Percentiles rank a stretch among this genome's conserved stretches.
Conservation (phyloP, 176 grass and related monocot genomes). For the Neostapfia colusana region DNA sequence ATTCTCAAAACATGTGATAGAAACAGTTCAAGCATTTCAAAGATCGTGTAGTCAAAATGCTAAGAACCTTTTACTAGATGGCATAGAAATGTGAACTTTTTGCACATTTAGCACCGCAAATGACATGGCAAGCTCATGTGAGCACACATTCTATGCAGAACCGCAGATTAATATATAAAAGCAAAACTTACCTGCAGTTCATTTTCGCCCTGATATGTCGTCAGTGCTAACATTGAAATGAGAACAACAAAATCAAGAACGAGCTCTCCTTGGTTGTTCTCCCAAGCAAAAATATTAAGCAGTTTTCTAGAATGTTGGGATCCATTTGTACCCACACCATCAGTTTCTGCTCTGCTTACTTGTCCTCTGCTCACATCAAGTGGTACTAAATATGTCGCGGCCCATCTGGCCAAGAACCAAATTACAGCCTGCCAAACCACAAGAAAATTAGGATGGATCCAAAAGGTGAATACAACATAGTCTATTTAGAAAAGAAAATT, state of each 20-base stretch:
- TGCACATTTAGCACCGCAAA: conserved; percentile 30
- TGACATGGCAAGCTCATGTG: not conserved
- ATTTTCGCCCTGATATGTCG: conserved; percentile 83
- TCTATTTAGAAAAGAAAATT: not conserved
- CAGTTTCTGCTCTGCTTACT: conserved; percentile 50
- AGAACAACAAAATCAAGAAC: conserved; percentile 89
- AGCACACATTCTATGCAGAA: conserved; percentile 17
- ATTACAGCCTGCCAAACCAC: conserved; percentile 69
- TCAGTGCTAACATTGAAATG: conserved; percentile 74
- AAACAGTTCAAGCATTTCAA: conserved; percentile 12
- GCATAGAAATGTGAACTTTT: not conserved
- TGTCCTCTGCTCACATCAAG: conserved; percentile 66
- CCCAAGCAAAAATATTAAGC: conserved; percentile 83
- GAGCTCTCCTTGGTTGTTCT: conserved; percentile 82
- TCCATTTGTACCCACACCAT: conserved; percentile 40
- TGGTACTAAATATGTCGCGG: conserved; percentile 92
- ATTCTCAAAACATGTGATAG: not conserved
- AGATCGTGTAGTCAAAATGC: conserved; percentile 16
- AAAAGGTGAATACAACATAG: conserved; percentile 17
- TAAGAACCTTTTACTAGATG: conserved; percentile 3
- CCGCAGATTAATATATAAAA: conserved; percentile 17
- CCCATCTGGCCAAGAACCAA: conserved; percentile 97
- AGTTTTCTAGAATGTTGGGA: conserved; percentile 72
- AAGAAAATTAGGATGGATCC: conserved; percentile 40
- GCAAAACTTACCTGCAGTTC: conserved; percentile 74